Percentiles rank a stretch among this genome's conserved stretches.
Conservation (phyloP, 2,329 filamentous ascomycete species). For the Apiospora malaysiana region DNA sequence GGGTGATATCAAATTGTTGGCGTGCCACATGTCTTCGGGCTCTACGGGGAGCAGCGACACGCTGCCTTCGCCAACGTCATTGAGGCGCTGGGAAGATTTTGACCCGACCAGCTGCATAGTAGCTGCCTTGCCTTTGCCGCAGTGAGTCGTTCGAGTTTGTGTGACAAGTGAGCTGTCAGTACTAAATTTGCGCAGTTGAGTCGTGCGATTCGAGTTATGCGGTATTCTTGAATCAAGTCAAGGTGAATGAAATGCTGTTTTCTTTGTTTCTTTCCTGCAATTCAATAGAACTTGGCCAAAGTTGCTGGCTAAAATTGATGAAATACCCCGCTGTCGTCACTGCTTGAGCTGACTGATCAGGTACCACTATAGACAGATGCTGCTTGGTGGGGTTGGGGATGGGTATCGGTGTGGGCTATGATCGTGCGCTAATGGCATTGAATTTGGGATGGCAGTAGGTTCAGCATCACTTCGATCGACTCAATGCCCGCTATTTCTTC, state of each 20-base stretch:
- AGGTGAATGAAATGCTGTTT: background rate
- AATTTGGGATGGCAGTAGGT: background rate
- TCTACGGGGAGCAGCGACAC: slow-evolving; percentile 48
- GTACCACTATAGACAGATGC: background rate
- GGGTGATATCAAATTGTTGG: slow-evolving; percentile 63
- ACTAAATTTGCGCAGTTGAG: background rate
- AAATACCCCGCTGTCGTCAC: slow-evolving; percentile 22
- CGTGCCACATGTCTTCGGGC: slow-evolving; percentile 61
- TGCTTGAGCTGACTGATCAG: background rate
- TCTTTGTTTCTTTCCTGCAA: background rate
- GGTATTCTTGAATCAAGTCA: background rate
- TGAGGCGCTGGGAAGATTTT: slow-evolving; percentile 44
- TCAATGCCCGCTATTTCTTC: background rate
- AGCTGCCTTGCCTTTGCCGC: background rate
- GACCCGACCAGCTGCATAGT: slow-evolving; percentile 47
- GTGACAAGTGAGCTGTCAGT: background rate
- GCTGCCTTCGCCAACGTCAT: slow-evolving; percentile 46
- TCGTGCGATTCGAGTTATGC: background rate
- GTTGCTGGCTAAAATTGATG: slow-evolving; percentile 7
- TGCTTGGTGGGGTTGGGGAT: background rate
- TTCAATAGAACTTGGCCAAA: background rate
- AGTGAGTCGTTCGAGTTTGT: background rate
- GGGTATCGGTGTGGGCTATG: background rate
- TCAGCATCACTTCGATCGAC: background rate
- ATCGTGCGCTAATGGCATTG: background rate